phyloP scores from a whole-genome alignment of 129 eudicot species.

The Escallonia herrerae region DNA sequence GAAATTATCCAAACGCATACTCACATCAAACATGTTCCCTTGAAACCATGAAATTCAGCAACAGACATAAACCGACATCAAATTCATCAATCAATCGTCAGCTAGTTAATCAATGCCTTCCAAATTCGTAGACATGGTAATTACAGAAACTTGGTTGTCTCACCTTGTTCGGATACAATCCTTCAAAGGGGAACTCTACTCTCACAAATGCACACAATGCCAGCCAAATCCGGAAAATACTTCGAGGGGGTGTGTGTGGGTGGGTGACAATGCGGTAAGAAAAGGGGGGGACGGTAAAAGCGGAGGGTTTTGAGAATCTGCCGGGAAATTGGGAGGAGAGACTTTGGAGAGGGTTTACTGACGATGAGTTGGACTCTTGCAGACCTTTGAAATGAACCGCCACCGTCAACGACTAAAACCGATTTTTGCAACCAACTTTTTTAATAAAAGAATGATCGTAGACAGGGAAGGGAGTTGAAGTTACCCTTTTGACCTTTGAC shows the following conservation, averaged over 20 bases:
- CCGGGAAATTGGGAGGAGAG: constrained; percentile 7
- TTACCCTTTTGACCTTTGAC: no score
- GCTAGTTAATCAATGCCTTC: no score
- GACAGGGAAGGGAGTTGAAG: no score
- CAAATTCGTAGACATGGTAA: no score
- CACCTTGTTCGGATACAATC: background rate
- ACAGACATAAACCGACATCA: no score
- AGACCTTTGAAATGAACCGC: constrained; percentile 8
- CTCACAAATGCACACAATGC: background rate
- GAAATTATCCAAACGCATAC: background rate
- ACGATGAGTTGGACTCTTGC: background rate
- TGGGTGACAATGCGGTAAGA: background rate
- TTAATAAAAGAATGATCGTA: no score
- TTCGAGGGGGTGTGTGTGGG: background rate
- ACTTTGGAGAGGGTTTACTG: background rate
- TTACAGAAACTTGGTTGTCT: background rate
- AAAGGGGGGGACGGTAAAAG: background rate
- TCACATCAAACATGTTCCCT: background rate
- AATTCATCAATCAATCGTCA: no score
- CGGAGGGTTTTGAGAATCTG: background rate
- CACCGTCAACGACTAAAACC: background rate
- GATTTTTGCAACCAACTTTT: background rate
- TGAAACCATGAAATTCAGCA: background rate
- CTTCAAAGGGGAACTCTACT: background rate
- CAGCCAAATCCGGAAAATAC: background rate